Conservation (phyloP, 2,329 filamentous ascomycete genomes). For the Epicoccum nigrum region DNA sequence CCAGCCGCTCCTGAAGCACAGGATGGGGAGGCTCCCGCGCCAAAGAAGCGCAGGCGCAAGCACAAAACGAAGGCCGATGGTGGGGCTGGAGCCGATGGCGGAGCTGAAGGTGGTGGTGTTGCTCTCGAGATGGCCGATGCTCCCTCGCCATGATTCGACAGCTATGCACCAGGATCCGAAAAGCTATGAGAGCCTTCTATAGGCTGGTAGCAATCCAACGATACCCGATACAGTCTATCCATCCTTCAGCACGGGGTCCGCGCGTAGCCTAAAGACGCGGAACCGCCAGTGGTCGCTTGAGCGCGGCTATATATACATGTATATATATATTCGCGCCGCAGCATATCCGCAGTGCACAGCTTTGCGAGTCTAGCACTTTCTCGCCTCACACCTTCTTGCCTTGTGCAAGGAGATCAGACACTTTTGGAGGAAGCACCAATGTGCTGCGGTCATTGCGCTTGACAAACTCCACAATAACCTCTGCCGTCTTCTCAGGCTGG, state of each 20-base stretch:
- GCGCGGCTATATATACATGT: no score
- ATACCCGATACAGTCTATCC: slow-evolving; percentile 15
- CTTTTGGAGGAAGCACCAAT: slow-evolving; percentile 89
- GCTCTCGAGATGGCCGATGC: slow-evolving; percentile 22
- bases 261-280: not conserved
- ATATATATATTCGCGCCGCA: not conserved
- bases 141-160: slow-evolving; percentile 30
- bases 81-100: slow-evolving; percentile 12
- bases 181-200: not conserved
- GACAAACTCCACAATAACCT: slow-evolving; percentile 87
- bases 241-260: not conserved
- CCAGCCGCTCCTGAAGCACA: slow-evolving; percentile 18
- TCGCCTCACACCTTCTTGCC: slow-evolving; percentile 60
- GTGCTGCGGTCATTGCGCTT: slow-evolving; percentile 85
- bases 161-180: slow-evolving; percentile 27
- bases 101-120: slow-evolving; percentile 14
- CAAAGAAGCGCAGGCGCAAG: slow-evolving; percentile 49
- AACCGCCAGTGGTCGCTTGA: not conserved
- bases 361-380: slow-evolving; percentile 49
- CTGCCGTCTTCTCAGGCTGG: slow-evolving; percentile 85
- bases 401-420: slow-evolving; percentile 60
- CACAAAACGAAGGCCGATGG: slow-evolving; percentile 41
- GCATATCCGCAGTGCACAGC: not conserved
- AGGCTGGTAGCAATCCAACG: slow-evolving; percentile 1
- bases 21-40: slow-evolving; percentile 33